phyloP scores from a whole-genome alignment of 2,329 filamentous ascomycete species.

The Basipetospora sp. region DNA sequence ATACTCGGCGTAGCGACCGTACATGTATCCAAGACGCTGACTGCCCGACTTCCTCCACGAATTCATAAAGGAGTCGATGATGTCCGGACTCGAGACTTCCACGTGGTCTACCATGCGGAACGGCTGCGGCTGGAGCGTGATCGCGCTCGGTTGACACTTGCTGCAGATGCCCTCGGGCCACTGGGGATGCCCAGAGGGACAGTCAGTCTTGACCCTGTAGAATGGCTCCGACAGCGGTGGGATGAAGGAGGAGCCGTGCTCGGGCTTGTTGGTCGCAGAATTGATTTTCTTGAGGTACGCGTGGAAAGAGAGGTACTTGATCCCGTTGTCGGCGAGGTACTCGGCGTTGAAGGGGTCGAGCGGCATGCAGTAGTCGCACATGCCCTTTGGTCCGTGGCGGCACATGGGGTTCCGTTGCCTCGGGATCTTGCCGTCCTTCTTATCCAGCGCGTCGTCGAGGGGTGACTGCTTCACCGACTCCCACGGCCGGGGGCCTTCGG shows the following conservation, averaged over 20 bases:
- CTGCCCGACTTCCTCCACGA: conserved; percentile 77
- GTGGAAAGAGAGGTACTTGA: conserved; percentile 96
- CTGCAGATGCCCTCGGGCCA: conserved; percentile 97
- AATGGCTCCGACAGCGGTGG: conserved; percentile 86
- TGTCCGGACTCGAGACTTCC: conserved; percentile 71
- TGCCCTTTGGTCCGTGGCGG: conserved; percentile 86
- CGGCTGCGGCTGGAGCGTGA: conserved; percentile 80
- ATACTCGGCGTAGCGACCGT: conserved; percentile 83
- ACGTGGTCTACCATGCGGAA: conserved; percentile 98
- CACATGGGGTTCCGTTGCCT: conserved; percentile 78
- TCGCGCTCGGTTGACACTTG: conserved; percentile 94
- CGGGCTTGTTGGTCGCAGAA: conserved; percentile 87
- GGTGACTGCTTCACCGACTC: conserved; percentile 78
- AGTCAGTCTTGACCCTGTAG: conserved; percentile 75
- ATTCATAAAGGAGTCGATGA: conserved; percentile 81
- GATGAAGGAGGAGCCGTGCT: conserved; percentile 87
- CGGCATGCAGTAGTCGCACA: conserved; percentile 99
- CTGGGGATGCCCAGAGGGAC: conserved; percentile 78
- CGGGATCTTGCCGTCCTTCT: conserved; percentile 75
- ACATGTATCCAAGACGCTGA: conserved; percentile 79
- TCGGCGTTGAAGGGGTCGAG: conserved; percentile 82
- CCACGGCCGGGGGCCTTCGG: conserved; percentile 45
- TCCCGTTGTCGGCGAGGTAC: conserved; percentile 88
- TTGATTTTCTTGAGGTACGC: conserved; percentile 90
- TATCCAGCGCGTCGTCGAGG: conserved; percentile 76